Base-by-base conservation (phyloP, 1,139 yeast species). In the Torulaspora globosa region DNA sequence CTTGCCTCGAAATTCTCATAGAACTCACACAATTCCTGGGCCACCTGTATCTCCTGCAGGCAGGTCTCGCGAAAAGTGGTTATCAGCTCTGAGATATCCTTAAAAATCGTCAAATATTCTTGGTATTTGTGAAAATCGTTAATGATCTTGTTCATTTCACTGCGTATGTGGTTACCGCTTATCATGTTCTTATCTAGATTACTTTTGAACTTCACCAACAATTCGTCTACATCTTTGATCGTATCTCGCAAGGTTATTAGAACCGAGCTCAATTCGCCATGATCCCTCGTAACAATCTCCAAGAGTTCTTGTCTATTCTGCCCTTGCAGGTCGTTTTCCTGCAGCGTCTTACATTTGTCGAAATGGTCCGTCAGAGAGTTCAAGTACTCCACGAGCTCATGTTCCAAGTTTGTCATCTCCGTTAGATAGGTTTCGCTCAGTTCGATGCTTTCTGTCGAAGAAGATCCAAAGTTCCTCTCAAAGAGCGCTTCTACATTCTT, bases 351-450 rank as follows among this genome's bases (percentile, higher is more conserved):
- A 16, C 95, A 85, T 58, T 85, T 89, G 61, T 88, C 96, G 55
- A 80, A 87, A 65, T 89, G 96, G 45, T 79, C 78, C 5, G 96
- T 84, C 31, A 89, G 68, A 60, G 89, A 80, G 49, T 80, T 82
- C 30, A 89, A 68, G 15, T 84, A 69, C 7, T 76, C 73, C 0
- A 87, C 94, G 65, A 88, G 73, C 46, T 85, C 94, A 49, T 75
- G 74, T 44, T 88, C 95, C 46, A 83, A 68, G 0, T 73, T 69
- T 6, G 69, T 67, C 52, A 82, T 78, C 46, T 75, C 51, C 11
- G 48, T 44, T 2, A 57, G 51, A 5, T 55, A 54, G 18, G 47
- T 43, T 10, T 46, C 52, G 24, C 57, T 56, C n/a, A 60, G 12
- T 7, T 43, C 41, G 21, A 49, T 43, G 38, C 58, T 51, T 2